These are phyloP conservation scores for Flaveria trinervia DNA, from an alignment of 129 eudicot species.

Conservation along the genomic window DNA sequence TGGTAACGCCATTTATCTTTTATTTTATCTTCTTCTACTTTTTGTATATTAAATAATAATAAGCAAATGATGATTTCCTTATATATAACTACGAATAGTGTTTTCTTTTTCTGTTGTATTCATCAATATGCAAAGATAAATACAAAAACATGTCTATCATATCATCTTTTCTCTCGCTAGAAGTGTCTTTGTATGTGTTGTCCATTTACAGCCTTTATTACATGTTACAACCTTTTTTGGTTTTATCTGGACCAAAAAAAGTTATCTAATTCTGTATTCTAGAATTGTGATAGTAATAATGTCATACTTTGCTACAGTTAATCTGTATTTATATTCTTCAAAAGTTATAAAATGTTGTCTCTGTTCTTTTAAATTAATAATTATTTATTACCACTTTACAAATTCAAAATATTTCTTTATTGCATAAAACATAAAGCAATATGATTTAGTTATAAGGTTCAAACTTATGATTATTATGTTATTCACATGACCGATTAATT, in stretches of 20 bases:
- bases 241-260: neutral
- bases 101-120: neutral
- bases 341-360: neutral
- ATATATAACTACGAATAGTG: neutral
- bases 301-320: neutral
- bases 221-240: constrained; percentile 15
- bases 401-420: neutral
- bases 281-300: neutral
- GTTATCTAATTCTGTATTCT: neutral
- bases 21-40: neutral
- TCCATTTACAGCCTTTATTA: constrained; percentile 12
- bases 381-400: too few species aligned
- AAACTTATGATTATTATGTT: neutral
- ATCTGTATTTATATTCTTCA: neutral
- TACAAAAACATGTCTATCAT: neutral
- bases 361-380: neutral
- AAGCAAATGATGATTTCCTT: too few species aligned
- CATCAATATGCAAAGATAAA: neutral
- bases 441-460: too few species aligned
- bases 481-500: neutral
- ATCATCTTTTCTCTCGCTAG: neutral
- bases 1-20: constrained; percentile 41
- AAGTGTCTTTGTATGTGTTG: constrained; percentile 6
- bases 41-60: too few species aligned
- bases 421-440: neutral